Evolutionary conservation across 139 green algal species (phyloP).

Genomic region (Volvox africanus): DNA sequence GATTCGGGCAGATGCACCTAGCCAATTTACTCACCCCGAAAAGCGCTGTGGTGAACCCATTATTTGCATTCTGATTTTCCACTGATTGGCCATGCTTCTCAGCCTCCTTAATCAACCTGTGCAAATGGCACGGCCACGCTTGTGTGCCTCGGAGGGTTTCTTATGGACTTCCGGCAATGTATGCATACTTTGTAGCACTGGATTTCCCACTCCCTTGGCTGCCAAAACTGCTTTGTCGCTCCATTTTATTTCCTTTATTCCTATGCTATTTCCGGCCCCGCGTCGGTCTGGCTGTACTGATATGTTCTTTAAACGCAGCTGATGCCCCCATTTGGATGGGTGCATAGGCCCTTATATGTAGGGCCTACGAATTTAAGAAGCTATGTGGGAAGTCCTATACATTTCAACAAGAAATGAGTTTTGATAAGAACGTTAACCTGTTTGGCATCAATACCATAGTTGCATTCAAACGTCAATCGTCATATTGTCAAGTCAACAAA

Average conservation of each 20-base stretch:
- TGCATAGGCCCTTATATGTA: not conserved
- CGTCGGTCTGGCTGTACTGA: not conserved
- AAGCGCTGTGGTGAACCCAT: slow-evolving; percentile 3
- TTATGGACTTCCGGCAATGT: not conserved
- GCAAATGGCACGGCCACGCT: not conserved
- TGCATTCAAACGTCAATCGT: too few relatives aligned
- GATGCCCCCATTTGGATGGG: not conserved
- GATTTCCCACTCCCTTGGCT: slow-evolving; percentile 35
- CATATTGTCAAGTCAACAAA: too few relatives aligned
- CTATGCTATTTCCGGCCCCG: not conserved
- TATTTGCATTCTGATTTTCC: slow-evolving; percentile 35
- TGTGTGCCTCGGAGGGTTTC: not conserved
- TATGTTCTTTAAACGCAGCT: not conserved
- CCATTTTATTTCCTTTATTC: slow-evolving; percentile 32
- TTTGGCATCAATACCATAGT: too few relatives aligned
- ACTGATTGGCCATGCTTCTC: slow-evolving; percentile 32
- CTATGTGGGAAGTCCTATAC: not conserved
- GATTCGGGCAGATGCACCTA: not conserved
- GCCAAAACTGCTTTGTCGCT: slow-evolving; percentile 57
- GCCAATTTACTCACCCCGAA: slow-evolving; percentile 22
- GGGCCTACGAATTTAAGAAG: not conserved
- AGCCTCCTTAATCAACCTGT: slow-evolving; percentile 51
- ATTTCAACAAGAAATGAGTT: not conserved
- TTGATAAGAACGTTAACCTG: too few relatives aligned
- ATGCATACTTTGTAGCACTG: slow-evolving; percentile 47